Base-by-base conservation (phyloP, 1,284 basidiomycete species). In the Malassezia obtusa region DNA sequence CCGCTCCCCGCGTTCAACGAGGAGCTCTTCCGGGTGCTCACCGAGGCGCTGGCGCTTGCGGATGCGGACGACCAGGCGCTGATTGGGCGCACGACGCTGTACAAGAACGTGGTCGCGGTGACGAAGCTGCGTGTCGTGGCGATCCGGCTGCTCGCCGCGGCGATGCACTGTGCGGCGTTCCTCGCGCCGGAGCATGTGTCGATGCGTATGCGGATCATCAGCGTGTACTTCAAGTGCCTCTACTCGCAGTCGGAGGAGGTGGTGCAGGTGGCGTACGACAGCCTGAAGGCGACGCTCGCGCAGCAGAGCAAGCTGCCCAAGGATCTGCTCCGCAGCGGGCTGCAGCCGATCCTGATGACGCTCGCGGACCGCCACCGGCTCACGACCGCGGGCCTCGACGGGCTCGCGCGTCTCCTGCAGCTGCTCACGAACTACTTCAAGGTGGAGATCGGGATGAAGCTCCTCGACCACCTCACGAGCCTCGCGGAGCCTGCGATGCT, bases 351-450 rank as follows among this genome's bases (percentile, higher is more conserved):
- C 61, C 77, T 99, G 44, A 94, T 96, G 85, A 98, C 98, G 71
- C 82, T 99, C 17, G 91, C 91, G 4, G 95, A 99, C 75, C 87
- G 91, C 36, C 90, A 91, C 71, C 83, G 89, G 26, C 80, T 99
- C 26, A 92, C 89, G 4, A 86, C 95, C n/a, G 83, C 88, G 6
- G 91, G 92, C 17, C 77, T 99, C 43, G 70, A 96, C 73, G 94
- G 95, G 4, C 78, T 99, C 22, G 92, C 94, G 12, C 83, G 91
- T n/a, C 80, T 99, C 55, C 78, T 99, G 45, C 89, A 95, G 75
- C 80, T 98, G 7, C 77, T 99, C 51, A 95, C 91, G 43, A 96
- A 94, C 74, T 99, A 99, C 77, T 99, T 99, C 84, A 98, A 98
- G 75, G 92, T 98, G 38, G 94, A 99, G 77, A 98, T 99, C 63